Conservation (phyloP, 2,329 filamentous ascomycete genomes). For the Penicillium sp. region DNA sequence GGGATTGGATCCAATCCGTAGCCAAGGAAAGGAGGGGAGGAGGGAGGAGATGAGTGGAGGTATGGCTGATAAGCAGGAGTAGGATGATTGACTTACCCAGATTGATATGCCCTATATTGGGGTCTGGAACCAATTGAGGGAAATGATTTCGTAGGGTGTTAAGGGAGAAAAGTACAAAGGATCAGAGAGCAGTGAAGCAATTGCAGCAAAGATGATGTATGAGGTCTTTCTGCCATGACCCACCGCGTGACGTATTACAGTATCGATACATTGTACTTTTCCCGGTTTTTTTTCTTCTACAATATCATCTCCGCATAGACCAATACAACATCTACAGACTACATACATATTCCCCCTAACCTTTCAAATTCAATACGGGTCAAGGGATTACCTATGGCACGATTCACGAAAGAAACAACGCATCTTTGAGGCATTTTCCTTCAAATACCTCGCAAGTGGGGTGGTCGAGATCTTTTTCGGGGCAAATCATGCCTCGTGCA, state of each 20-base stretch:
- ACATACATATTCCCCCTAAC: no score
- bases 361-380: no score
- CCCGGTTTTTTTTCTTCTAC: neutral
- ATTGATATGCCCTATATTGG: conserved; percentile 3
- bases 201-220: conserved; percentile 31
- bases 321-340: no score
- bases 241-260: conserved; percentile 34
- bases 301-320: no score
- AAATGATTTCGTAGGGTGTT: conserved; percentile 1
- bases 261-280: conserved; percentile 20
- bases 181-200: conserved; percentile 12
- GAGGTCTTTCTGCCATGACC: conserved; percentile 32
- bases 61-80: conserved; percentile 14
- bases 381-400: neutral
- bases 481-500: conserved; percentile 10
- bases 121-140: conserved; percentile 11
- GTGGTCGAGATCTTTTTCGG: conserved; percentile 6
- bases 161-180: conserved; percentile 2
- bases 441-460: conserved; percentile 18
- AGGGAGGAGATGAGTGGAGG: neutral
- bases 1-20: conserved; percentile 1
- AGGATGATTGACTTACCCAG: conserved; percentile 22
- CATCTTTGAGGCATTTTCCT: conserved; percentile 11
- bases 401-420: conserved; percentile 2
- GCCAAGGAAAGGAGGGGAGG: conserved; percentile 1